phyloP scores from a whole-genome alignment of 345 rosid genomes.

The Camelina laxa region DNA sequence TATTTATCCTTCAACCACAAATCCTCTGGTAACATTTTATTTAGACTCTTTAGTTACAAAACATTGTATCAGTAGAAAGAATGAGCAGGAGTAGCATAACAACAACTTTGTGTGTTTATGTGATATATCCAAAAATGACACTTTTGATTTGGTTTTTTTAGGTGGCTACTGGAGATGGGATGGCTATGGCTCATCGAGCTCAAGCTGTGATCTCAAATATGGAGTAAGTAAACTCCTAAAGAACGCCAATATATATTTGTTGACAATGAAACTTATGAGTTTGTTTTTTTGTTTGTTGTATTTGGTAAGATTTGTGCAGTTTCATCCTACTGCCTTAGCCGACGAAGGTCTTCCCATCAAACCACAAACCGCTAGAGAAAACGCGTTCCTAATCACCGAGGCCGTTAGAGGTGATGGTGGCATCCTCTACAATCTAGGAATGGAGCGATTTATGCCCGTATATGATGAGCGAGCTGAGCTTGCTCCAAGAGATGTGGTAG shows the following conservation, averaged over 20 bases:
- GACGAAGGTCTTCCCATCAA: constrained; percentile 91
- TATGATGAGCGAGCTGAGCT: constrained; percentile 94
- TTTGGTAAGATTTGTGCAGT: constrained; percentile 84
- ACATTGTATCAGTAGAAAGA: constrained; percentile 6
- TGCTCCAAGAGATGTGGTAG: constrained; percentile 97
- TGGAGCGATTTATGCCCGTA: constrained; percentile 90
- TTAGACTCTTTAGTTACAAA: constrained; percentile 28
- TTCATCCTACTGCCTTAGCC: constrained; percentile 98
- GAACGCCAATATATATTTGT: not conserved
- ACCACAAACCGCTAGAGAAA: constrained; percentile 66
- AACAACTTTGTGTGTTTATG: constrained; percentile 2
- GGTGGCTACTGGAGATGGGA: constrained; percentile 99
- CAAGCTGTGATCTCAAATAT: constrained; percentile 95
- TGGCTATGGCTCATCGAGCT: constrained; percentile 96
- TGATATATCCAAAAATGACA: not conserved
- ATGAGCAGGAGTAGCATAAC: not conserved
- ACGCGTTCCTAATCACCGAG: constrained; percentile 91
- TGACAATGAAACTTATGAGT: constrained; percentile 5
- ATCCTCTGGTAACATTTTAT: constrained; percentile 69
- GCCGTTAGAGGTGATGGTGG: constrained; percentile 97
- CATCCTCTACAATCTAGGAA: constrained; percentile 74
- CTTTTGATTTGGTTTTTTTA: constrained; percentile 32
- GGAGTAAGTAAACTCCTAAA: constrained; percentile 67
- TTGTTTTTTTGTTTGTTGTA: constrained; percentile 7
- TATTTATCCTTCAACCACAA: constrained; percentile 91